Conservation (phyloP, 306 rosid species). For the Medicago truncatula region DNA sequence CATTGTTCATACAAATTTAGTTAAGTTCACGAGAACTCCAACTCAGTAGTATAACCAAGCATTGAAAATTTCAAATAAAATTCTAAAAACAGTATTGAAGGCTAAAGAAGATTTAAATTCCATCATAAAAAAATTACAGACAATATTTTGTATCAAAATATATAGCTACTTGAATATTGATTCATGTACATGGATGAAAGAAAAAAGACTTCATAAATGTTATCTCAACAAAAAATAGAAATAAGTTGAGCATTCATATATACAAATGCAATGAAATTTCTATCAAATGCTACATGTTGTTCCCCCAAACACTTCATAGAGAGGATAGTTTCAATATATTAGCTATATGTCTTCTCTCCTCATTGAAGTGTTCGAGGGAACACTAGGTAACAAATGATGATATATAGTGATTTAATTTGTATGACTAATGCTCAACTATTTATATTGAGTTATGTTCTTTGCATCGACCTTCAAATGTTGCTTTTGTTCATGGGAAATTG, state of each 20-base stretch:
- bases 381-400: slow-evolving; percentile 27
- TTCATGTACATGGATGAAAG: background rate
- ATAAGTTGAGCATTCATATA: background rate
- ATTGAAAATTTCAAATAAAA: too few species aligned
- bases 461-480: slow-evolving; percentile 41
- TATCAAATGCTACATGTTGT: background rate
- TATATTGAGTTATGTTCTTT: slow-evolving; percentile 7
- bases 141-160: too few species aligned
- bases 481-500: slow-evolving; percentile 26
- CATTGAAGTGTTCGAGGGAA: slow-evolving; percentile 12
- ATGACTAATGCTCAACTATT: background rate
- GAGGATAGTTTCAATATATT: background rate
- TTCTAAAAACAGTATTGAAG: too few species aligned
- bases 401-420: background rate
- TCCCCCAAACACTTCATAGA: slow-evolving; percentile 26
- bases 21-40: too few species aligned
- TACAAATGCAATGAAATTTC: background rate
- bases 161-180: background rate
- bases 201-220: background rate
- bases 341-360: background rate
- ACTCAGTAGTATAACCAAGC: too few species aligned
- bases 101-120: too few species aligned
- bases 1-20: too few species aligned
- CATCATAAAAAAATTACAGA: too few species aligned
- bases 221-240: too few species aligned